These are phyloP conservation scores for Neopestalotiopsis rosae DNA, from an alignment of 2,329 filamentous ascomycete species.

Conservation along the genomic window DNA sequence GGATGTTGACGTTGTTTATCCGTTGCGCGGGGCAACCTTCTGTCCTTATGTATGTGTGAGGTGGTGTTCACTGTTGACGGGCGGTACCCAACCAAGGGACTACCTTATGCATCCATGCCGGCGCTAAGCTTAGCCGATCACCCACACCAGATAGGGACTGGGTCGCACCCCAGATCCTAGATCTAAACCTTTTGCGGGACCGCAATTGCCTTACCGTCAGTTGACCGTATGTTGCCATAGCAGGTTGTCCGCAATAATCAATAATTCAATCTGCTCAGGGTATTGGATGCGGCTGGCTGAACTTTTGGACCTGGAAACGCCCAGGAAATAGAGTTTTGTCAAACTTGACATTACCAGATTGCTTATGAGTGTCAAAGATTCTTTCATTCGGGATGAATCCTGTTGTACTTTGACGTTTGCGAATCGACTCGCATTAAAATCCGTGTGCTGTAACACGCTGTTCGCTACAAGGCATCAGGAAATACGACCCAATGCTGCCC, in stretches of 20 bases:
- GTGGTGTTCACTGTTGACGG: background rate
- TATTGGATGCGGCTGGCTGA: too few species aligned
- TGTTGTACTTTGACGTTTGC: too few species aligned
- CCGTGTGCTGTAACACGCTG: too few species aligned
- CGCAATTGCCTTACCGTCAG: background rate
- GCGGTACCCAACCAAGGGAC: background rate
- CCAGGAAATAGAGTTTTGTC: too few species aligned
- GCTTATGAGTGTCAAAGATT: too few species aligned
- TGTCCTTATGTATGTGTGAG: background rate
- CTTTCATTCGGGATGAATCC: too few species aligned
- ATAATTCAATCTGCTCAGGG: background rate
- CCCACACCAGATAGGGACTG: background rate
- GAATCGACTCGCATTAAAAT: too few species aligned
- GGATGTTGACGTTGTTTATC: conserved; percentile 14
- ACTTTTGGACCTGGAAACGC: too few species aligned
- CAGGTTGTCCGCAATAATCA: background rate
- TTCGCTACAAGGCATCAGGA: too few species aligned
- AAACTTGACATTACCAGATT: too few species aligned
- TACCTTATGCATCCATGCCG: background rate
- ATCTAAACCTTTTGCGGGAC: conserved; percentile 2
- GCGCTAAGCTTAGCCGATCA: background rate
- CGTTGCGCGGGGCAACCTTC: conserved; percentile 13
- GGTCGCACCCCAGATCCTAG: background rate
- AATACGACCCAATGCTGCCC: too few species aligned
- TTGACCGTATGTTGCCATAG: background rate